Evolutionary conservation across 2,329 filamentous ascomycete species (phyloP).

Genomic region (Fusarium dimerum): DNA sequence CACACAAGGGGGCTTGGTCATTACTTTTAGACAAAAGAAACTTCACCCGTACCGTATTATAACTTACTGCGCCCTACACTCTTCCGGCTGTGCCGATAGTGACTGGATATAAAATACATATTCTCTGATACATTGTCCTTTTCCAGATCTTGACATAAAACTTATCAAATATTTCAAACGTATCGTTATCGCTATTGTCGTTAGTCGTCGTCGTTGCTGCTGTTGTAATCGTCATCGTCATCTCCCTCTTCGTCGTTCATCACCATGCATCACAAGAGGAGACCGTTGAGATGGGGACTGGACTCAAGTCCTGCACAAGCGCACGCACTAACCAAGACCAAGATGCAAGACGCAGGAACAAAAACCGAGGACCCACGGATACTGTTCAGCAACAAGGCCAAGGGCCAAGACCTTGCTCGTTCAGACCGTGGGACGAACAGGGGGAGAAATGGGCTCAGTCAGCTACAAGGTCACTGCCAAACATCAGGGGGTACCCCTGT

Average conservation of each 20-base stretch:
- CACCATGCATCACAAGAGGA: not conserved
- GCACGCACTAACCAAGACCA: constrained; percentile 3
- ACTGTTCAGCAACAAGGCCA: not conserved
- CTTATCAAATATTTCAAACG: no score
- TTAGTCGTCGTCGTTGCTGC: no score
- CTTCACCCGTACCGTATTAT: not conserved
- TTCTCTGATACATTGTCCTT: no score
- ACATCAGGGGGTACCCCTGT: constrained; percentile 11
- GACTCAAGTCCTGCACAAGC: not conserved
- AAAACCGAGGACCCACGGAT: constrained; percentile 6
- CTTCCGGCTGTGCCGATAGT: no score
- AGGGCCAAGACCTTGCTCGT: constrained; percentile 12
- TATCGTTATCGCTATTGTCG: no score
- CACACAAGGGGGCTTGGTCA: not conserved
- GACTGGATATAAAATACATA: no score
- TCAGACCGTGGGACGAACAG: constrained; percentile 7
- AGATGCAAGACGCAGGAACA: constrained; percentile 20
- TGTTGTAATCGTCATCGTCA: no score
- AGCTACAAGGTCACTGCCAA: constrained; percentile 2
- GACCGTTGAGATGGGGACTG: not conserved
- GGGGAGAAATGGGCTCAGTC: constrained; percentile 10
- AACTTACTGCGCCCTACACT: not conserved
- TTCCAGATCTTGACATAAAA: no score
- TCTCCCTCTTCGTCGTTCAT: no score
- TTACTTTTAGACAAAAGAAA: not conserved